Evolutionary conservation across 1,139 yeast species (phyloP).

Genomic region (Candida glucosophila): DNA sequence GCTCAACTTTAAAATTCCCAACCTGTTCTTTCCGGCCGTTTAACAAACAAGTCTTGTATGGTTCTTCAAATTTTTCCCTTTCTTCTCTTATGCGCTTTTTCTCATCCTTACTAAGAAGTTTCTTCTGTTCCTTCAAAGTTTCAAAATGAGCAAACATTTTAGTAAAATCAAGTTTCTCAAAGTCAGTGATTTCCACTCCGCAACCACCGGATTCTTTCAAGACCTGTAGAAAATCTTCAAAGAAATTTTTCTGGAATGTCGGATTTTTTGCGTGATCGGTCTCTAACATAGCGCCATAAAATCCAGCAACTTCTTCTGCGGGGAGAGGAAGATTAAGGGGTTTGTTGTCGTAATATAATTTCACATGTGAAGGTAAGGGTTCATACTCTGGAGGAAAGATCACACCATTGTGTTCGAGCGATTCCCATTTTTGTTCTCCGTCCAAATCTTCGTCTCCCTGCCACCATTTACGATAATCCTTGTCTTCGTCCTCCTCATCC

Average conservation of each 20-base stretch:
- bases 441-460: constrained; percentile 47
- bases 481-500: constrained; percentile 51
- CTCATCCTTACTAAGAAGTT: constrained; percentile 56
- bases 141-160: constrained; percentile 72
- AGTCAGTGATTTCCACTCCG: constrained; percentile 44
- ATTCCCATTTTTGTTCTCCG: constrained; percentile 77
- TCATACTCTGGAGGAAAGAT: constrained; percentile 89
- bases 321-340: constrained; percentile 65
- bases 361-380: constrained; percentile 75
- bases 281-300: constrained; percentile 81
- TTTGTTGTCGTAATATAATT: constrained; percentile 64
- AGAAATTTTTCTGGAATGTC: constrained; percentile 79
- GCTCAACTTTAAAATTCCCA: constrained; percentile 91
- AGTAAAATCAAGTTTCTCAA: constrained; percentile 69
- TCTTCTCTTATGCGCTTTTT: constrained; percentile 67
- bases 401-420: constrained; percentile 84
- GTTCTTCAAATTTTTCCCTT: constrained; percentile 70
- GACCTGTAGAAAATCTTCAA: constrained; percentile 65
- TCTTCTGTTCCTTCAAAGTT: constrained; percentile 62
- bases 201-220: constrained; percentile 65
- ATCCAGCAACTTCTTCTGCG: constrained; percentile 97
- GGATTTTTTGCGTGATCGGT: constrained; percentile 87
- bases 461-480: constrained; percentile 81
- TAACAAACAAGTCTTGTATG: constrained; percentile 67
- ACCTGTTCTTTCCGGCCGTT: constrained; percentile 90